Evolutionary conservation across 495 filamentous ascomycete genomes (phyloP), one percentile per base, ranked within the genome.

Genomic region (Hyphodiscus hymeniophilus): DNA sequence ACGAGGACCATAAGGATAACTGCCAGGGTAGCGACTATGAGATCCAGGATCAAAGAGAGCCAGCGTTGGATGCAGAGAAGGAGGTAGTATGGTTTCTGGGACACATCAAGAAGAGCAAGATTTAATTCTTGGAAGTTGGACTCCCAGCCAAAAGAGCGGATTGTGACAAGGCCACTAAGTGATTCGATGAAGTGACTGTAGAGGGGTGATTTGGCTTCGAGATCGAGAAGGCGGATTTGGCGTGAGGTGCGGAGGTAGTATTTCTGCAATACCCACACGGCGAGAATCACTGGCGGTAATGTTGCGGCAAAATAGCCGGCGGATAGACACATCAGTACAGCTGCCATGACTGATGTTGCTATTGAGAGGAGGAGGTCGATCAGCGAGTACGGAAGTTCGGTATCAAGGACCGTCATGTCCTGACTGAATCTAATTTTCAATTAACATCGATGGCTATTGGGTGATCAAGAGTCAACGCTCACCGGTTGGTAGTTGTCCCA

Each of bases 201-300:
- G 0, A 83, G 61, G 2, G 78, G 76, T 3, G 79, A 69, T 56
- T 80, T 77, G 12, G 66, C 59, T 50, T 80, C 72, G 5, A 78
- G 74, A 24, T 84, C 81, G 21, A 85, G 62, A 36, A 80, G 66
- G 23, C 80, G 76, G 5, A 85, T 60, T 54, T 83, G 80, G 2
- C 79, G 72, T 0, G 79, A 82, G 1, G 81, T 84, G 13, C 75
- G 68, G 4, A 85, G 66, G 50, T 85, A 85, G 26, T 74, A 62
- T 45, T 75, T 77, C 50, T 82, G 77, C 4, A 84, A 70, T 60
- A 47, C 73, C 40, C 31, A 44, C 30, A 7, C 66, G 40, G 72
- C 56, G 12, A 60, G 55, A 42, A 52, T 17, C 8, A 45, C 18
- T 15, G 42, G 71, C 75, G 23, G 80, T 47, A 20, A 67, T 54